These are phyloP conservation scores for Lyophyllum atratum DNA, from an alignment of 768 basidiomycete species.

Conservation along the genomic window DNA sequence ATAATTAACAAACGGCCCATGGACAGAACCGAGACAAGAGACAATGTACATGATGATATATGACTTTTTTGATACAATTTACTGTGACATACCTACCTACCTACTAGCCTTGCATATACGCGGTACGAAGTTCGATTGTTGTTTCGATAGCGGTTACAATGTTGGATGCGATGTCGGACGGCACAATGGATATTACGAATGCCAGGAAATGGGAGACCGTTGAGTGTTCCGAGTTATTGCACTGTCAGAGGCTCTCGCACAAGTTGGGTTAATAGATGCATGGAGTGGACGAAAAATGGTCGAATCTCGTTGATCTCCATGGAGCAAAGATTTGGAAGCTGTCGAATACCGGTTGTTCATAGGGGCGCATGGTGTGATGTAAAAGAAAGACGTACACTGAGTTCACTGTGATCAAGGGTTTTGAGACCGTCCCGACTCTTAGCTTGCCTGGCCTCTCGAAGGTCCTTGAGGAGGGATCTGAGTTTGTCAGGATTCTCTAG, in stretches of 20 bases:
- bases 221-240: conserved; percentile 4
- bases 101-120: background rate
- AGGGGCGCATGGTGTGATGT: background rate
- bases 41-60: background rate
- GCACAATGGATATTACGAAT: background rate
- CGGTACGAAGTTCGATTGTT: background rate
- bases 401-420: conserved; percentile 78
- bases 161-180: no score
- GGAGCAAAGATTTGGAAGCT: conserved; percentile 84
- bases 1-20: conserved; percentile 6
- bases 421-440: conserved; percentile 88
- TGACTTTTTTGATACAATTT: background rate
- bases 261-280: conserved; percentile 73
- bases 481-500: conserved; percentile 83
- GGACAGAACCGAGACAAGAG: background rate
- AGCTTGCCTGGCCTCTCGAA: conserved; percentile 94
- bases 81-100: background rate
- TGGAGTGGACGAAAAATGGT: conserved; percentile 83
- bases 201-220: background rate
- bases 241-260: conserved; percentile 26
- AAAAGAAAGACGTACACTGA: conserved; percentile 55
- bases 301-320: conserved; percentile 96
- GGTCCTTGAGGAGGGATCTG: conserved; percentile 84
- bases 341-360: background rate
- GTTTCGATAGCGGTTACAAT: background rate